Base-by-base conservation (phyloP, 2,329 filamentous ascomycete genomes). In the Ceratocystis huliohia region DNA sequence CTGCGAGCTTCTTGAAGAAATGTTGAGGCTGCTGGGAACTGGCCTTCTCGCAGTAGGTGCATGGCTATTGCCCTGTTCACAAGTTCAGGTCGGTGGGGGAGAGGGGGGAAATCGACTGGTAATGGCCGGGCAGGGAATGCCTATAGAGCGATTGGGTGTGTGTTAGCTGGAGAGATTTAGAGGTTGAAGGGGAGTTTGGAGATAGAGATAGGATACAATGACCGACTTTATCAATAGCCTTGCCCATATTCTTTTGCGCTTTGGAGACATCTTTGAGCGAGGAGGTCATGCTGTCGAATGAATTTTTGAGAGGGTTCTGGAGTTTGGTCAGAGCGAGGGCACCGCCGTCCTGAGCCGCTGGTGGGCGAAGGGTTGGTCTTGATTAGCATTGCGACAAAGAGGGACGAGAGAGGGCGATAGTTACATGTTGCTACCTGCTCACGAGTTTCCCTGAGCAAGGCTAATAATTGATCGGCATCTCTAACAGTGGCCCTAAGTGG, bases 1-100 rank as follows among this genome's bases (percentile, higher is more conserved):
- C 63, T 56, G 30, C 61, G 41, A 8, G 79, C 84, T 78, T 97
- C 94, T 15, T 82, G 78, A 62, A 96, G 84, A 71, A 99, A 96
- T 1, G 87, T 91, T 17, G 87, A 85, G 13, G 93, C 93, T 1
- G 96, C 92, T 25, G 81, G 82, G 75, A 99, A 99, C 73, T 96
- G 89, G 62, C 94, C 94, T 77, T 97, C 93, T 50, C 94, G 89
- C 48, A 99, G 82, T 25, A 99, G 82, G 73, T 99, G 94, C 91
- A 97, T 96, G 8, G 89, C 89, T 71, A 99, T 95, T 5, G 94
- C 93, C 66, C 92, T 85, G 76, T 96, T 95, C 73, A 97, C 90
- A 13, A 96, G 81, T 17, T 82, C 80, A 3, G 88, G 82, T 70
- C 95, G 86, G 33, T 69, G 48, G 41, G 67, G 65, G 22, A 65